These are phyloP conservation scores for Russula lepida DNA, from an alignment of 768 basidiomycete species.

Conservation along the genomic window DNA sequence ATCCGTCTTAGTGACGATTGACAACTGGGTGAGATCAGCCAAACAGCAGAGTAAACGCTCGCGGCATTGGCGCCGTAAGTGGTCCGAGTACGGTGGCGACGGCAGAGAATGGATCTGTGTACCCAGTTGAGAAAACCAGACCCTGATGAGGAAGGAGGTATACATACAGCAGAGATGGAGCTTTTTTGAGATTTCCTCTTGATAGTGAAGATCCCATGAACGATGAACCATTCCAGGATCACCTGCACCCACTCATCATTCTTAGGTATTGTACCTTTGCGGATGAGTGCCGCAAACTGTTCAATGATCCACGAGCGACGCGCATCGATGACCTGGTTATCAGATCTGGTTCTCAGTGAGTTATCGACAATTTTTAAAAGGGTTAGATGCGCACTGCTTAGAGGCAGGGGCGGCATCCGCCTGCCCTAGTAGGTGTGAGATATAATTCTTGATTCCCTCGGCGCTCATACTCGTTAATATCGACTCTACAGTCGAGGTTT, in stretches of 20 bases:
- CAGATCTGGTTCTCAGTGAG: constrained; percentile 30
- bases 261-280: constrained; percentile 73
- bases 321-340: constrained; percentile 41
- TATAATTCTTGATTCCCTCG: constrained; percentile 69
- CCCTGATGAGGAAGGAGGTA: not conserved
- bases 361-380: not conserved
- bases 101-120: constrained; percentile 53
- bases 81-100: constrained; percentile 64
- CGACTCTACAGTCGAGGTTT: constrained; percentile 85
- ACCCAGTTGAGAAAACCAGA: constrained; percentile 2
- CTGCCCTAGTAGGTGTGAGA: constrained; percentile 59
- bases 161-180: constrained; percentile 48
- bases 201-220: constrained; percentile 74
- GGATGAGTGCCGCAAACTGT: constrained; percentile 70
- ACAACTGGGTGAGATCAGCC: constrained; percentile 60
- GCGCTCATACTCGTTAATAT: constrained; percentile 67
- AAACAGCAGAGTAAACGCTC: constrained; percentile 63
- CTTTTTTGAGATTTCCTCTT: constrained; percentile 68
- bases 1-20: constrained; percentile 39
- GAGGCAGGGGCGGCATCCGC: constrained; percentile 41
- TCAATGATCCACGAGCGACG: constrained; percentile 79
- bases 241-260: constrained; percentile 67
- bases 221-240: constrained; percentile 72
- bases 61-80: constrained; percentile 57
- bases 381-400: constrained; percentile 32